Evolutionary conservation across 179 eudicot species (phyloP), one percentile per base, ranked within the genome.

Genomic region (Heliamphora ciliata): DNA sequence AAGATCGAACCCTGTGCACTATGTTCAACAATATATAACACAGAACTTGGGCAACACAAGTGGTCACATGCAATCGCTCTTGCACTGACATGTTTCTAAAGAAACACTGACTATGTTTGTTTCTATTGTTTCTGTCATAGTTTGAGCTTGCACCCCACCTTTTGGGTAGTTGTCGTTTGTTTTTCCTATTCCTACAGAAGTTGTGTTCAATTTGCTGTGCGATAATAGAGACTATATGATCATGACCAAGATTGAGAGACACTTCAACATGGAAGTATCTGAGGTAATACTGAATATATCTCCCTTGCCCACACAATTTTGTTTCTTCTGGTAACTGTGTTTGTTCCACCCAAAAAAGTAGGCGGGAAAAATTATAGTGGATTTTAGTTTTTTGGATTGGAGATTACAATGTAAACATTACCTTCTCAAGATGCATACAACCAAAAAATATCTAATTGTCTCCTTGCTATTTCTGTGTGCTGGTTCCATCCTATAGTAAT

Each of bases 211-310:
- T 84, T 86, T 93, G 87, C 79, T 92, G 15, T 86, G 88, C 83
- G 68, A 17, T 79, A 89, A 90, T 50, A 86, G 86, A 51, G 97
- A 92, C 83, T 21, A 55, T 14, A 77, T 83, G 81, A 40, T 92
- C 40, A 93, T 93, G 96, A 87, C 65, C 74, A 92, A 92, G 89
- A 92, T 93, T 58, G 97, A 93, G 87, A 80, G 84, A 55, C 88
- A 91, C 84, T 93, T 93, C 76, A 90, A 90, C 83, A 18, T 74
- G 64, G 84, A 82, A 82, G 82, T 88, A 61, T 63, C 81, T 13
- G 90, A 90, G 97, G 97, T 93, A 88, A 85, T 67, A 4, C 18
- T 70, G 10, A 9, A 15, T 64, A 56, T 31, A 46, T 8, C 3
- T 78, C 6, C 54, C 67, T 77, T 15, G 24, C 79, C 7, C 31